Base-by-base conservation (phyloP, 1,139 yeast genomes). In the Hemisphaericaspora lyxosophila region DNA sequence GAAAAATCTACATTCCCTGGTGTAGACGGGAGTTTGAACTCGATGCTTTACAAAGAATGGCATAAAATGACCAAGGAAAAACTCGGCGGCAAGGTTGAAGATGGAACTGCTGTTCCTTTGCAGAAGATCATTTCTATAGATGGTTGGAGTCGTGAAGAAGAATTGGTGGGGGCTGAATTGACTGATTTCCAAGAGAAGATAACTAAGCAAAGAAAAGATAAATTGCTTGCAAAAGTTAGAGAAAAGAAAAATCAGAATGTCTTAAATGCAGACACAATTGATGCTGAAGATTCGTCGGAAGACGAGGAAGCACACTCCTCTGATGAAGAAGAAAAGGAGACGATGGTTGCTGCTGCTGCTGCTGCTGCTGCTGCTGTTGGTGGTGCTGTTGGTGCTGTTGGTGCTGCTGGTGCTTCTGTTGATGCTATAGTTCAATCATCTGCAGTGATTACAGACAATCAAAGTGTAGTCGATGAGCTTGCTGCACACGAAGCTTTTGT, bases 11-110 rank as follows among this genome's bases (percentile, higher is more conserved):
- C 61, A 22, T 24, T 26, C n/a, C 11, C 22, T 2, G 22, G 16
- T n/a, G 27, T 15, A 24, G 7, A 23, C 5, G 37, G 39, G 11
- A 18, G 31, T 28, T 53, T 69, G 13, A 61, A 63, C 39, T 46
- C 64, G 3, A 53, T 52, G 36, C 53, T 90, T 33, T 80, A 74
- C 52, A 59, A 64, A 4, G 70, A 73, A 38, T 88, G 96, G 96
- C 64, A 63, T 40, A 51, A 57, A 7, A 57, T 68, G 9, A 64
- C 74, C 3, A 59, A 60, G 35, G 55, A 61, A 2, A 64, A 64
- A 36, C 63, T 60, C 19, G 62, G 63, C 16, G 73, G 72, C 1
- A 62, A 62, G 24, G 55, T 58, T 5, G 80, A 74, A 45, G 85
- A 80, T 52, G 86, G 86, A 5, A 54, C 71, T 0, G 76, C 84